Evolutionary conservation across 768 basidiomycete genomes (phyloP), one percentile per base, ranked within the genome.

Genomic region (Suillus americanus): DNA sequence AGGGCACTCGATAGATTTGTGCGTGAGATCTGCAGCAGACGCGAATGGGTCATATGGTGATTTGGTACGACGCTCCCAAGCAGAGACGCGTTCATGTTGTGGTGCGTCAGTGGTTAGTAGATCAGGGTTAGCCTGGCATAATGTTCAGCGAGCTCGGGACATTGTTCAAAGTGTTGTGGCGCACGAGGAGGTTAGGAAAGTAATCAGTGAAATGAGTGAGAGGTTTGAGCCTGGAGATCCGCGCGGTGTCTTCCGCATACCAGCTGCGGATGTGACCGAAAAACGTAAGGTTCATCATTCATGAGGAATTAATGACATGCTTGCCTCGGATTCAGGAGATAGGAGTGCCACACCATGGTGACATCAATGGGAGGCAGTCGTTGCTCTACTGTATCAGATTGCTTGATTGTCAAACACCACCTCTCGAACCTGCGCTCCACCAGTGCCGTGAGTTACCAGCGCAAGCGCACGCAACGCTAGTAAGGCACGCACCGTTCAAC

Each of bases 271-370:
- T 57, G 16, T 3, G 18, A 40, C 20, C 20, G 3, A n/a, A 33
- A 43, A 28, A 38, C 4, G 30, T 62, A 6, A 63, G 25, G 10
- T 25, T 51, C 45, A n/a, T 45, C 16, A 2, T 2, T 16, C 6
- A 8, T 14, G 35, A 3, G 20, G 28, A 37, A 50, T 8, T 28
- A 9, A 50, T 46, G 12, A 14, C 59, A 2, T 18, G 25, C 70
- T 65, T 65, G 78, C 79, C 72, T 68, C 10, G 79, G 79, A 62
- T 79, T 80, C 40, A 80, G 75, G 35, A 77, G 67, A 67, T 81
- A 79, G 7, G 79, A 68, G 41, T 80, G 79, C 75, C 79, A 79
- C 4, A 80, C 79, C 79, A 80, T 78, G 46, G 76, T 66, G 2
- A 80, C 79, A 37, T 80, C 79, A 8, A 80, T 59, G 4, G 79